phyloP scores from a whole-genome alignment of 768 basidiomycete genomes.

The Serendipita indica region DNA sequence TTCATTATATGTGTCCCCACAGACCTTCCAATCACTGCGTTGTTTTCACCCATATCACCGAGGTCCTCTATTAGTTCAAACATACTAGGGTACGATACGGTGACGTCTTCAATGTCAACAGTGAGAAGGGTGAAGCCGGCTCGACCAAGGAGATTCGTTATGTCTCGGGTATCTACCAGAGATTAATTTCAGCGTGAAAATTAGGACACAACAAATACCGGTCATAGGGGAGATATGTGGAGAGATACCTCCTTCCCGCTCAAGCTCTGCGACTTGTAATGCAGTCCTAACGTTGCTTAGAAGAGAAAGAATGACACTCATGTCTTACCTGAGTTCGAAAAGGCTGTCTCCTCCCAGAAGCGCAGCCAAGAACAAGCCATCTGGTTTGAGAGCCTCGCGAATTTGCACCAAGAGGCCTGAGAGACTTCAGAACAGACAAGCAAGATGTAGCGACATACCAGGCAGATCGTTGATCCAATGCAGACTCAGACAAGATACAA shows the following conservation, averaged over 20 bases:
- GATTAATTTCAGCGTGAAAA: not conserved
- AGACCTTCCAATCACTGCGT: slow-evolving; percentile 75
- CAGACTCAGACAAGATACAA: slow-evolving; percentile 79
- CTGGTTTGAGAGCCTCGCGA: slow-evolving; percentile 65
- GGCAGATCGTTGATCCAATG: slow-evolving; percentile 99
- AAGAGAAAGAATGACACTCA: not conserved
- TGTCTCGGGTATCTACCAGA: slow-evolving; percentile 66
- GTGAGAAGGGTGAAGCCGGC: slow-evolving; percentile 91
- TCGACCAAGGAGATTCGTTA: slow-evolving; percentile 81
- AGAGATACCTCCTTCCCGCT: slow-evolving; percentile 92
- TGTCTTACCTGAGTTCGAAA: slow-evolving; percentile 67
- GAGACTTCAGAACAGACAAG: not conserved
- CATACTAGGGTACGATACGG: slow-evolving; percentile 82
- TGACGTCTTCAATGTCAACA: slow-evolving; percentile 88
- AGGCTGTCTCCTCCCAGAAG: slow-evolving; percentile 93
- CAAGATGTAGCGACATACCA: slow-evolving; percentile 31
- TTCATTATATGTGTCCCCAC: slow-evolving; percentile 13
- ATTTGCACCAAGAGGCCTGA: slow-evolving; percentile 77
- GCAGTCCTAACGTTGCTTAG: slow-evolving; percentile 44
- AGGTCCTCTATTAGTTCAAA: slow-evolving; percentile 92
- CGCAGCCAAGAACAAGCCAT: slow-evolving; percentile 88
- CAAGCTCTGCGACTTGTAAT: slow-evolving; percentile 83
- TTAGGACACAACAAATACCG: slow-evolving; percentile 32
- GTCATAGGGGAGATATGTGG: slow-evolving; percentile 97
- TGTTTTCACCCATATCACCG: slow-evolving; percentile 92